A percentile compares a stretch with the other conserved stretches of the same genome.
phyloP scores from a whole-genome alignment of 2,329 filamentous ascomycete species.

The Zalaria sp. region DNA sequence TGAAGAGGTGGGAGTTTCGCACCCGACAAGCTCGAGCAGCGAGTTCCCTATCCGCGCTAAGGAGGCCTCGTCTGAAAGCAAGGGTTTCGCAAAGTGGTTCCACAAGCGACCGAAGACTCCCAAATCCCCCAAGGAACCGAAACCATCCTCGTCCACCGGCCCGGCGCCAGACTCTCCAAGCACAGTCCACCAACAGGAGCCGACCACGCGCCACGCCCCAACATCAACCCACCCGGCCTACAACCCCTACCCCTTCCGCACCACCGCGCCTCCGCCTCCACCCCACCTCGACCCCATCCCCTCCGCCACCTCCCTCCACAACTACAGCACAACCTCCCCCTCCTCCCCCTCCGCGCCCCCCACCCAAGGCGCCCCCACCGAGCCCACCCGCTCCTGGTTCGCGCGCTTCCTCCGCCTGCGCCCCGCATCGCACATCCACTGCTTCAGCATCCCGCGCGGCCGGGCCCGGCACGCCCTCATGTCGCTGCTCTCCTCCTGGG shows the following conservation, averaged over 20 bases:
- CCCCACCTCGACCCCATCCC: background rate
- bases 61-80: slow-evolving; percentile 7
- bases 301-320: background rate
- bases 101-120: slow-evolving; percentile 22
- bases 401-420: slow-evolving; percentile 81
- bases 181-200: too few species aligned
- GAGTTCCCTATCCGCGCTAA: slow-evolving; percentile 28
- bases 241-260: background rate
- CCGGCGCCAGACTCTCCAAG: too few species aligned
- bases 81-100: slow-evolving; percentile 38
- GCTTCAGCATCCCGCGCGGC: slow-evolving; percentile 58
- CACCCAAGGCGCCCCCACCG: slow-evolving; percentile 18
- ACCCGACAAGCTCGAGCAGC: slow-evolving; percentile 18
- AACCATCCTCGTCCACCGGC: background rate
- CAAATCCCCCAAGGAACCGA: slow-evolving; percentile 1
- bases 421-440: slow-evolving; percentile 61
- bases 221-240: background rate
- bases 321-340: background rate
- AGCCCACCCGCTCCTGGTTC: slow-evolving; percentile 60
- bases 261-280: slow-evolving; percentile 1
- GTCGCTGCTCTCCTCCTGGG: slow-evolving; percentile 63
- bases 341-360: slow-evolving; percentile 12
- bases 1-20: slow-evolving; percentile 1
- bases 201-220: background rate
- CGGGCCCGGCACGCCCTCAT: slow-evolving; percentile 65